Evolutionary conservation across 495 filamentous ascomycete genomes (phyloP).

Genomic region (Penicillium longicatenatum): DNA sequence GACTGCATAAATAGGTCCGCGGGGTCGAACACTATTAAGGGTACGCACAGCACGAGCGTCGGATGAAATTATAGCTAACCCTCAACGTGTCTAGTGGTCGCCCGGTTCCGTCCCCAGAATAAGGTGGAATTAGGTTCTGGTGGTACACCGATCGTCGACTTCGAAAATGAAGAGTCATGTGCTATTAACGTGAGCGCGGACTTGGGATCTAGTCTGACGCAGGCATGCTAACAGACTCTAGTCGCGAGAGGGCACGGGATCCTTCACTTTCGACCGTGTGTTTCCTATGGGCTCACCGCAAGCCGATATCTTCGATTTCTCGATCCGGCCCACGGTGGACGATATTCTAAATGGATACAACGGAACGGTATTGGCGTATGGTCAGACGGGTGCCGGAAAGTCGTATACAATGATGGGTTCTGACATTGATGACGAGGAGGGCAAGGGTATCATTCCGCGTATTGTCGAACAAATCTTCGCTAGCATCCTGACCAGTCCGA

Average conservation of each 20-base stretch:
- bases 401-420: slow-evolving; percentile 99
- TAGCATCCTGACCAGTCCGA: slow-evolving; percentile 85
- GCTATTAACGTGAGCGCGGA: slow-evolving; percentile 67
- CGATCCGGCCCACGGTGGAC: slow-evolving; percentile 92
- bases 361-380: slow-evolving; percentile 98
- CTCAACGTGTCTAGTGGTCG: slow-evolving; percentile 65
- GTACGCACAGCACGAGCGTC: slow-evolving; percentile 43
- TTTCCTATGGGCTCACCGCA: slow-evolving; percentile 91
- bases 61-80: slow-evolving; percentile 17
- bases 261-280: slow-evolving; percentile 96
- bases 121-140: slow-evolving; percentile 86
- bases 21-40: slow-evolving; percentile 70
- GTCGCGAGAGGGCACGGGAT: slow-evolving; percentile 79
- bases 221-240: slow-evolving; percentile 37
- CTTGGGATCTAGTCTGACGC: not conserved
- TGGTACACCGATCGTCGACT: slow-evolving; percentile 86
- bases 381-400: slow-evolving; percentile 97
- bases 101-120: slow-evolving; percentile 96
- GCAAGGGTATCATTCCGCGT: slow-evolving; percentile 91
- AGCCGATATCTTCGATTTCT: slow-evolving; percentile 93
- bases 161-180: slow-evolving; percentile 89
- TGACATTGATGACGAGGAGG: slow-evolving; percentile 88
- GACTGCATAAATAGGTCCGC: slow-evolving; percentile 31
- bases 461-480: slow-evolving; percentile 98
- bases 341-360: slow-evolving; percentile 99